Base-by-base conservation (phyloP, 345 rosid genomes). In the Iberis pinnata region DNA sequence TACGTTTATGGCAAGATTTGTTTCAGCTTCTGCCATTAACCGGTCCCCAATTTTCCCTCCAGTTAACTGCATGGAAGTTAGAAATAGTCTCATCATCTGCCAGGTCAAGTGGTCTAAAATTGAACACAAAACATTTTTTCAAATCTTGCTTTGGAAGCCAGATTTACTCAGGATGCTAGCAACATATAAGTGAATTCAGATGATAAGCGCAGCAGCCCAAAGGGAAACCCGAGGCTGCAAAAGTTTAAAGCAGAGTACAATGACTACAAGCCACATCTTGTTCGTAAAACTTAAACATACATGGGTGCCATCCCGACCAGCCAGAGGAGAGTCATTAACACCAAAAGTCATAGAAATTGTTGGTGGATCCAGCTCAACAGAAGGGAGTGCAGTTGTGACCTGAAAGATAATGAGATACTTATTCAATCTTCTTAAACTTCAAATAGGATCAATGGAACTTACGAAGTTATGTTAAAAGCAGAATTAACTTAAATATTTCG, bases 321-420 rank as follows among this genome's bases (percentile, higher is more conserved):
- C 96, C 70, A 88, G 74, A 7, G 96, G 93, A 79, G 98, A 92
- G 73, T 92, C 96, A 58, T 92, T 92, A 62, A 88, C 96, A 63
- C 96, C 78, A 65, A 92, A 92, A 26, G 96, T 92, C 98, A 92
- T 92, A 63, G 98, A 92, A 74, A 92, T 92, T 48, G 98, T 92
- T 56, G 96, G 98, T 36, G 98, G 98, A 49, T 92, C 98, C 78
- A 92, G 69, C 73, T 80, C 96, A 53, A 85, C 61, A 42, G 83
- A 61, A 12, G 98, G 96, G 59, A 92, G 79, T 39, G 98, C 81
- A 70, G 70, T 63, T 75, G 72, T 78, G 56, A 92, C 89, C 96
- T 88, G 64, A 31, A 18, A 70, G 61, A 68, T 35, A 33, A 44
- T 58, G 32, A 68, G 51, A 43, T 18, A 22, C 12, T 10, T 52